Evolutionary conservation across 1,284 basidiomycete species (phyloP).

Genomic region (Neotropicomus parvogracilis): DNA sequence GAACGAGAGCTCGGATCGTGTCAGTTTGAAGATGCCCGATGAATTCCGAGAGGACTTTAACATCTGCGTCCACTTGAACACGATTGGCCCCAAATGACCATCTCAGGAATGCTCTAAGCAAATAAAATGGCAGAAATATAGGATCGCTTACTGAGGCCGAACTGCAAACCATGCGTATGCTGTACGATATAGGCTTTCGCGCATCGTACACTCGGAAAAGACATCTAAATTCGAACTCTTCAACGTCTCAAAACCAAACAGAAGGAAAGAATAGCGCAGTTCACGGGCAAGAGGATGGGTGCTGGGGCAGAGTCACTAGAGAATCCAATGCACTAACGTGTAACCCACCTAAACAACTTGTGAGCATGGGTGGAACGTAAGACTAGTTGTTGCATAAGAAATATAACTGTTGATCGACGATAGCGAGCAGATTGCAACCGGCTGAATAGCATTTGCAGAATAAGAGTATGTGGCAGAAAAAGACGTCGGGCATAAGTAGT

Average conservation of each 20-base stretch:
- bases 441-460: constrained; percentile 90
- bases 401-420: constrained; percentile 80
- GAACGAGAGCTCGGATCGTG: constrained; percentile 57
- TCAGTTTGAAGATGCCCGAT: constrained; percentile 75
- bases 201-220: constrained; percentile 75
- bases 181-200: constrained; percentile 74
- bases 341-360: constrained; percentile 66
- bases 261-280: constrained; percentile 81
- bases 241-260: constrained; percentile 92
- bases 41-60: constrained; percentile 85
- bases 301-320: constrained; percentile 40
- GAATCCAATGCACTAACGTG: neutral
- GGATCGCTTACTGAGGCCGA: constrained; percentile 69
- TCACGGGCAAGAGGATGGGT: constrained; percentile 92
- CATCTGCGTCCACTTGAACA: constrained; percentile 85
- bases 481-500: constrained; percentile 70
- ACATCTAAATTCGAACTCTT: constrained; percentile 86
- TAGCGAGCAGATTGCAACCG: constrained; percentile 93
- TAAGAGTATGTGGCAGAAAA: constrained; percentile 78
- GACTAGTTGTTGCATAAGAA: constrained; percentile 82
- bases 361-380: constrained; percentile 70
- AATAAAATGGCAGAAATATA: neutral
- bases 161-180: constrained; percentile 94
- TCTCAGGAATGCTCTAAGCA: constrained; percentile 38
- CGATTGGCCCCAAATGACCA: constrained; percentile 95